Base-by-base conservation (phyloP, 768 basidiomycete species). In the Tephrocybe sp. region DNA sequence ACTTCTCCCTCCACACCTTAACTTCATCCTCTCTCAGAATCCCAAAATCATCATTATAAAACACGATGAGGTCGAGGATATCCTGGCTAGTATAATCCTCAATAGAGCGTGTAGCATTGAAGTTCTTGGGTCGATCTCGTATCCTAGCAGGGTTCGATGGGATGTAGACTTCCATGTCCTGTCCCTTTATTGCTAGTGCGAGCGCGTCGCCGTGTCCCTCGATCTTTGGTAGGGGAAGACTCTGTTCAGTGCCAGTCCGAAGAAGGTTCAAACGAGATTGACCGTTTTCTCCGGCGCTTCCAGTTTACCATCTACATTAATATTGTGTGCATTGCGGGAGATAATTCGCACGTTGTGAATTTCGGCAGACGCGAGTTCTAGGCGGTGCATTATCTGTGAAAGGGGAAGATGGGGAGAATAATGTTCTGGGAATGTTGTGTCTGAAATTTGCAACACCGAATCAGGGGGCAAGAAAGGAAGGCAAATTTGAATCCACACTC, bases 201-300 rank as follows among this genome's bases (percentile, higher is more conserved):
- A 51, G 49, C 24, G 38, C 28, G 12, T 5, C 34, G 5, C 49
- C 49, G 18, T 22, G 15, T 2, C 43, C 49, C 19, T 43, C 21
- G 8, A 51, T 21, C 49, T 49, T 9, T 30, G 4, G 7, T 40
- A 41, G 30, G n/a, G n/a, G n/a, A n/a, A n/a, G n/a, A n/a, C n/a
- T 40, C 5, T 13, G 28, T 22, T 40, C 5, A 25, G 30, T 22
- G 9, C 5, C 24, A 12, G 6, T 12, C 7, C n/a, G n/a, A n/a
- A n/a, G n/a, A n/a, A n/a, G n/a, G n/a, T n/a, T 24, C 26, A 16
- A 3, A 27, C 12, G 27, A 24, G 24, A 31, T 40, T 41, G 13
- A 51, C 49, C 3, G 43, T 51, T n/a, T 51, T 51, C 36, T 51
- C 49, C 28, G 44, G 13, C 2, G 44, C 21, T 21, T 51, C 49